Percentiles rank a stretch among this genome's conserved stretches.
These are phyloP conservation scores for Phaeosphaeriaceae sp. DNA, from an alignment of 2,329 filamentous ascomycete species.

Conservation along the genomic window DNA sequence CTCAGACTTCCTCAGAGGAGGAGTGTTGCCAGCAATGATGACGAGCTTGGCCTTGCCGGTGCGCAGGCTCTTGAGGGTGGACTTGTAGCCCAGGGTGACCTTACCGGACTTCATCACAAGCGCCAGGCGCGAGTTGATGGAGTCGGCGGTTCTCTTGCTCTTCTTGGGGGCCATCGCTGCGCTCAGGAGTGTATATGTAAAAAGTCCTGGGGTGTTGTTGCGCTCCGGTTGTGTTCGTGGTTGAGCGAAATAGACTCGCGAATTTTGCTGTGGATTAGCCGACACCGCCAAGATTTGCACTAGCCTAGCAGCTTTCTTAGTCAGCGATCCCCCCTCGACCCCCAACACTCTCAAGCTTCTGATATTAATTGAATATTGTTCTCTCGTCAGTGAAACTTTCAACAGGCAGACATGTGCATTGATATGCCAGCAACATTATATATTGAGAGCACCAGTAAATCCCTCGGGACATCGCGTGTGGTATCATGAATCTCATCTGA, in stretches of 20 bases:
- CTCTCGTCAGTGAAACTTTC: background rate
- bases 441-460: background rate
- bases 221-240: constrained; percentile 38
- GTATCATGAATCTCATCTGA: constrained; percentile 21
- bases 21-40: constrained; percentile 94
- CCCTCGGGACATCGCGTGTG: background rate
- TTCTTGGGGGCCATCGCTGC: constrained; percentile 76
- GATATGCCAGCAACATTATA: background rate
- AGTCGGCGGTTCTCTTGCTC: constrained; percentile 83
- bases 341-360: background rate
- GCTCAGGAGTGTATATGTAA: constrained; percentile 40
- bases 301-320: constrained; percentile 10
- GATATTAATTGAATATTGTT: too few species aligned
- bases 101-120: constrained; percentile 71
- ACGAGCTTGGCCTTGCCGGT: constrained; percentile 98
- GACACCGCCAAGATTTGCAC: constrained; percentile 22
- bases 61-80: constrained; percentile 84
- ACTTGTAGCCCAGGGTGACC: constrained; percentile 92
- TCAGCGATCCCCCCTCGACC: background rate
- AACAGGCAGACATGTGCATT: background rate
- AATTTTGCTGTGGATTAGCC: constrained; percentile 20
- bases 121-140: constrained; percentile 72
- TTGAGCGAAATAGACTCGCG: constrained; percentile 6
- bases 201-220: constrained; percentile 42
- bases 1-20: constrained; percentile 96